Evolutionary conservation across 345 rosid species (phyloP), one percentile per base, ranked within the genome.

Genomic region (Populus tremula): DNA sequence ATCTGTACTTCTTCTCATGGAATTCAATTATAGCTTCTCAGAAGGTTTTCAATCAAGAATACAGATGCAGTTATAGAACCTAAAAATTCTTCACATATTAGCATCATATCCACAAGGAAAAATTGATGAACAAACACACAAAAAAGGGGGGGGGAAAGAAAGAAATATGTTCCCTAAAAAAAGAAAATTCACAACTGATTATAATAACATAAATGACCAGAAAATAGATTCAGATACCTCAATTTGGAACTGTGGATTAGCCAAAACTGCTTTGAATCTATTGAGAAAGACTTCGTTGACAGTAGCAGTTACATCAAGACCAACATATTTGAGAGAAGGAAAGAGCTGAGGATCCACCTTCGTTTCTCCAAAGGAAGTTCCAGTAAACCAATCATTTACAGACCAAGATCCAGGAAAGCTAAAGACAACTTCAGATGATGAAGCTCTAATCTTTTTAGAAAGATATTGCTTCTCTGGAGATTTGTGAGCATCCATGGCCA

Each of bases 211-310:
- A 21, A 68, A 65, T 27, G n/a, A 16, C 68, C 39, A 65, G 17
- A 31, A 16, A 23, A 31, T 6, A 7, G 29, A 25, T 17, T 67
- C 25, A 35, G 8, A 16, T 78, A 91, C 94, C 91, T 88, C 90
- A 5, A 0, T 33, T 45, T 17, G 69, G 71, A 91, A 84, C 21
- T 67, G 71, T 63, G 86, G 47, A 39, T 38, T 21, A 11, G 53
- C 70, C 68, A 79, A 45, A 69, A 87, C 76, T 33, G 41, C 2
- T 33, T 76, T 54, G 76, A 87, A 88, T 69, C 79, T 80, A 6
- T 33, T 56, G 68, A 88, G 78, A 77, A 88, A 91, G 49, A 91
- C 93, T 84, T 90, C 80, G 81, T 94, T 90, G 65, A 90, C 90
- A n/a, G 72, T 84, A 49, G 92, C 97, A 70, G 72, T 76, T 25